Evolutionary conservation across 257 asterid species (phyloP).

Genomic region (Nicotiana otophora): DNA sequence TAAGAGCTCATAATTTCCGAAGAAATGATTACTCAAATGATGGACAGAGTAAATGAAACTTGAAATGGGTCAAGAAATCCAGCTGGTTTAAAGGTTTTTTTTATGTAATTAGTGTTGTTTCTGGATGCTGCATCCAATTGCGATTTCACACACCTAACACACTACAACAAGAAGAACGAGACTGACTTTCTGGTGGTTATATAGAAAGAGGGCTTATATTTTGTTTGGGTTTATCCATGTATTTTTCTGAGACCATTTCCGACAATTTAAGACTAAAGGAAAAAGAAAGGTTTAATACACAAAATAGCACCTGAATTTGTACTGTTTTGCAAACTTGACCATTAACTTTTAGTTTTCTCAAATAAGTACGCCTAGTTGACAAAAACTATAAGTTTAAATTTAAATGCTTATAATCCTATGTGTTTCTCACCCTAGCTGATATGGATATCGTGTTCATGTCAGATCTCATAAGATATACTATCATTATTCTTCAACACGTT

Average conservation of each 20-base stretch:
- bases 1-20: not conserved
- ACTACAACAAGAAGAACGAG: not conserved
- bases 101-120: not conserved
- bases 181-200: not conserved
- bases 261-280: not conserved
- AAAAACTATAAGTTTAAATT: not conserved
- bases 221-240: not conserved
- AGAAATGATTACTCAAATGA: not conserved
- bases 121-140: not conserved
- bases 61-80: not conserved
- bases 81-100: not conserved
- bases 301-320: not conserved
- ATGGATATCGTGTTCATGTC: not conserved
- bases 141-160: not conserved
- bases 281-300: not conserved
- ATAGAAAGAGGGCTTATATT: not conserved
- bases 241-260: not conserved
- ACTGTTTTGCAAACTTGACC: not conserved
- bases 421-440: not conserved
- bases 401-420: too few species aligned
- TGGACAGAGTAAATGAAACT: not conserved
- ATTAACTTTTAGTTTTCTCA: not conserved
- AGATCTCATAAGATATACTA: too few species aligned
- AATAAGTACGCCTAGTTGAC: not conserved
- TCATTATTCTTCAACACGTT: too few species aligned